phyloP scores from a whole-genome alignment of 2,329 filamentous ascomycete species.

The Didymella sp. region DNA sequence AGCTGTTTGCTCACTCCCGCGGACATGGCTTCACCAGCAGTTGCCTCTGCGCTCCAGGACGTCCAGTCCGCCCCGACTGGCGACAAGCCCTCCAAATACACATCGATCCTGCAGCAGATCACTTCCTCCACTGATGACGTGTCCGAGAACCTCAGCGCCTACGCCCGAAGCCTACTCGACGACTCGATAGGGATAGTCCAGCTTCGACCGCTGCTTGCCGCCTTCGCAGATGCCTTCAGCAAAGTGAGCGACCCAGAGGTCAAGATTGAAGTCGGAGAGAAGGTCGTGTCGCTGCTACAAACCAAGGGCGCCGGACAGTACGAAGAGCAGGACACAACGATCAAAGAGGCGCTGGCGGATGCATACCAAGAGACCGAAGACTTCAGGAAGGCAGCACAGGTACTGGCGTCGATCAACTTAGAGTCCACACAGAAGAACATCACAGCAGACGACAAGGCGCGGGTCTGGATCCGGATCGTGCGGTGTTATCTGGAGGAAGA shows the following conservation, averaged over 20 bases:
- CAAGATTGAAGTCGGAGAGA: constrained; percentile 77
- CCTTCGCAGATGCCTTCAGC: constrained; percentile 70
- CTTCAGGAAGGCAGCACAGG: constrained; percentile 77
- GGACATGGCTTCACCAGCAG: constrained; percentile 59
- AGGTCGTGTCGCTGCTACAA: constrained; percentile 72
- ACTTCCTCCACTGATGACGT: constrained; percentile 58
- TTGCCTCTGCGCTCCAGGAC: constrained; percentile 57
- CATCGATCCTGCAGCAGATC: constrained; percentile 64
- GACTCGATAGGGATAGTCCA: constrained; percentile 78
- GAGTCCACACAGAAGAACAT: constrained; percentile 88
- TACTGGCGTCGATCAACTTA: constrained; percentile 82
- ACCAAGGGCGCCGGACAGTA: constrained; percentile 72
- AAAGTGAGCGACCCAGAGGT: constrained; percentile 67
- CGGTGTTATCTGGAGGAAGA: constrained; percentile 94
- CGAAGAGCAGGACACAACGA: constrained; percentile 80
- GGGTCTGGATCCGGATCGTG: constrained; percentile 91
- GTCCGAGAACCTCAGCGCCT: constrained; percentile 69
- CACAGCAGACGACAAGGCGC: constrained; percentile 79
- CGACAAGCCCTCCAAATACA: constrained; percentile 64
- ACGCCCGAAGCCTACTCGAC: constrained; percentile 70
- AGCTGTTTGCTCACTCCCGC: constrained; percentile 16
- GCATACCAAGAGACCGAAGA: constrained; percentile 85
- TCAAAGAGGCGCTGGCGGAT: constrained; percentile 82
- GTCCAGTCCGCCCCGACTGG: constrained; percentile 58
- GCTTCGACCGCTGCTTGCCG: constrained; percentile 71